Evolutionary conservation across 2,329 filamentous ascomycete species (phyloP).

Genomic region (Colletotrichum graminicola): DNA sequence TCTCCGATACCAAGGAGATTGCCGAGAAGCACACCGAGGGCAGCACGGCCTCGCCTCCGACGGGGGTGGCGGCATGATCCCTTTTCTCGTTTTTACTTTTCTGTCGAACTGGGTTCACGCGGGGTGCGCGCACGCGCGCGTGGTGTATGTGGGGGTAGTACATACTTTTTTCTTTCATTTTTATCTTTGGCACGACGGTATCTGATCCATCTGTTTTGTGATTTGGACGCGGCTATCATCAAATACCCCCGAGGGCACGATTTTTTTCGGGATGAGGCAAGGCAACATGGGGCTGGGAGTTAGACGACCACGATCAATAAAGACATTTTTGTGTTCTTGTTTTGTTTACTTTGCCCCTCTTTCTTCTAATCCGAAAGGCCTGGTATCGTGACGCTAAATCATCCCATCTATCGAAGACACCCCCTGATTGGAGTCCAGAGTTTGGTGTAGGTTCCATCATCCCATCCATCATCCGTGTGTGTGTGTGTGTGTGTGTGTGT

Average conservation of each 20-base stretch:
- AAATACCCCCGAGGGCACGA: slow-evolving; percentile 35
- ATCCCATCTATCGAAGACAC: slow-evolving; percentile 18
- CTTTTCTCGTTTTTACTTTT: background rate
- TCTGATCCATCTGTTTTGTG: background rate
- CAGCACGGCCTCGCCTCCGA: slow-evolving; percentile 5
- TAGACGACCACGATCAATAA: background rate
- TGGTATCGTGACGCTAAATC: slow-evolving; percentile 29
- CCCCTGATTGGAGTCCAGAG: background rate
- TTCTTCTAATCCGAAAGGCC: background rate
- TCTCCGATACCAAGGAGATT: slow-evolving; percentile 43
- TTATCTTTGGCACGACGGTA: background rate
- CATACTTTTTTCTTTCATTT: background rate
- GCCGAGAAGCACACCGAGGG: slow-evolving; percentile 32
- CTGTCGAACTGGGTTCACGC: background rate
- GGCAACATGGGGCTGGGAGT: slow-evolving; percentile 38
- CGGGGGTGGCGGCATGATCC: background rate
- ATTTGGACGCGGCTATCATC: slow-evolving; percentile 9
- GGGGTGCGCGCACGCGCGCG: too few relatives aligned
- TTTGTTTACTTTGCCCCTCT: too few relatives aligned
- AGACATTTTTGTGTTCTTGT: background rate
- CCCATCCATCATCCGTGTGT: background rate
- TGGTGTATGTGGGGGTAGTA: background rate
- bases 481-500: background rate
- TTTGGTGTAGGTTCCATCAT: slow-evolving; percentile 11
- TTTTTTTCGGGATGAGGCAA: slow-evolving; percentile 15